Evolutionary conservation across 2,329 filamentous ascomycete genomes (phyloP).

Genomic region (Diaporthe sp.): DNA sequence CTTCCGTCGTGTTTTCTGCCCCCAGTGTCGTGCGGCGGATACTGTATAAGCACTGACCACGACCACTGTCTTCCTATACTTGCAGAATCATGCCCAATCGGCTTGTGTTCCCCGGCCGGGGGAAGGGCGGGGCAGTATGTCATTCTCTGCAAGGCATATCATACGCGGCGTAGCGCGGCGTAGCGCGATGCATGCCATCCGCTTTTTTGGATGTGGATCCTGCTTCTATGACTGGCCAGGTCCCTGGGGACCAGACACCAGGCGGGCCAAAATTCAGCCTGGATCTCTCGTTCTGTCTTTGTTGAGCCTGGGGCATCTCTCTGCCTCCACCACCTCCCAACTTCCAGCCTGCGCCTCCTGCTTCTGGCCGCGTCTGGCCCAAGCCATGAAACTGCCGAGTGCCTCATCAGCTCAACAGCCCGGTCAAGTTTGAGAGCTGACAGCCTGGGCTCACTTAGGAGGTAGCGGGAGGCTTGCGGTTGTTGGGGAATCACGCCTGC

Average conservation of each 20-base stretch:
- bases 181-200: constrained; percentile 25
- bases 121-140: neutral
- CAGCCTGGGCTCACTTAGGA: neutral
- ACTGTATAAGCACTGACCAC: neutral
- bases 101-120: neutral
- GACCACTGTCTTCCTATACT: neutral
- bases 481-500: neutral
- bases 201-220: neutral
- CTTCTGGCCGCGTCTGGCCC: neutral
- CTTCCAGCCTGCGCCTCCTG: constrained; percentile 1
- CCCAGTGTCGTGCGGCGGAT: neutral
- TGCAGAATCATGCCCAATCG: constrained; percentile 2
- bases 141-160: constrained; percentile 22
- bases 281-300: too few relatives aligned
- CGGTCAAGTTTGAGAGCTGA: neutral
- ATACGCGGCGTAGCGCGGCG: constrained; percentile 20
- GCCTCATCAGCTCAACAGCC: neutral
- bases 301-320: too few relatives aligned
- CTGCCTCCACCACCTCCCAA: too few relatives aligned
- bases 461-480: neutral
- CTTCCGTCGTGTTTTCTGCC: neutral
- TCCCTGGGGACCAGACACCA: neutral
- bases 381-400: constrained; percentile 8
- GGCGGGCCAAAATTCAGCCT: too few relatives aligned
- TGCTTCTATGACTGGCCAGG: neutral